These are phyloP conservation scores for Staphylotrichum longicolle DNA, from an alignment of 495 filamentous ascomycete genomes.

Conservation along the genomic window DNA sequence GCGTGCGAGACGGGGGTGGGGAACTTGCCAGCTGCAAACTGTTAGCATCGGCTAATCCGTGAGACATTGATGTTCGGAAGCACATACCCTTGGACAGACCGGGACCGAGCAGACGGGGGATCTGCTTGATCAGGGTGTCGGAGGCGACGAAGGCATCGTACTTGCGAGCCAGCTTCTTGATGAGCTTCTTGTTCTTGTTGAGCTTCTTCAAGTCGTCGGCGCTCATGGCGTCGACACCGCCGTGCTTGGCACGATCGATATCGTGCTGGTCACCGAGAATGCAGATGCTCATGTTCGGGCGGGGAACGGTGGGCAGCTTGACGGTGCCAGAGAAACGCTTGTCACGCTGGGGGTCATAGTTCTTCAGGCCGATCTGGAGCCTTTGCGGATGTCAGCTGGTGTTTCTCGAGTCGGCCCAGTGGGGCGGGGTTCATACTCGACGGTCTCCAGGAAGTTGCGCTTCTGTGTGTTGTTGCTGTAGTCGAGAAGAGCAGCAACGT, in stretches of 20 bases:
- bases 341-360: conserved; percentile 99
- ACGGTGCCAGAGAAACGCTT: conserved; percentile 99
- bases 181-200: conserved; percentile 99
- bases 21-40: conserved; percentile 73
- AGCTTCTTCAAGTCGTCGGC: conserved; percentile 99
- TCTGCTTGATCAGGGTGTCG: conserved; percentile 97
- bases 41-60: neutral
- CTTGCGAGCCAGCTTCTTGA: conserved; percentile 99
- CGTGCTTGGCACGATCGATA: conserved; percentile 99
- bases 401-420: neutral
- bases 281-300: conserved; percentile 93
- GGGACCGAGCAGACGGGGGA: conserved; percentile 96
- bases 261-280: conserved; percentile 99
- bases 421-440: conserved; percentile 30
- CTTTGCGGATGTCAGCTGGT: neutral
- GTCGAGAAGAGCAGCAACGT: conserved; percentile 85
- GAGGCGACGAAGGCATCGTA: conserved; percentile 99
- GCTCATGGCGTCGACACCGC: conserved; percentile 95
- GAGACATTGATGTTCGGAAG: neutral
- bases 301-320: conserved; percentile 68
- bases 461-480: conserved; percentile 98
- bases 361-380: conserved; percentile 99
- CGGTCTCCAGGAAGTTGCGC: conserved; percentile 83
- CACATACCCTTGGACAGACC: conserved; percentile 93
- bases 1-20: conserved; percentile 93